These are phyloP conservation scores for Xylaria sp. DNA, from an alignment of 2,329 filamentous ascomycete species.

Conservation along the genomic window DNA sequence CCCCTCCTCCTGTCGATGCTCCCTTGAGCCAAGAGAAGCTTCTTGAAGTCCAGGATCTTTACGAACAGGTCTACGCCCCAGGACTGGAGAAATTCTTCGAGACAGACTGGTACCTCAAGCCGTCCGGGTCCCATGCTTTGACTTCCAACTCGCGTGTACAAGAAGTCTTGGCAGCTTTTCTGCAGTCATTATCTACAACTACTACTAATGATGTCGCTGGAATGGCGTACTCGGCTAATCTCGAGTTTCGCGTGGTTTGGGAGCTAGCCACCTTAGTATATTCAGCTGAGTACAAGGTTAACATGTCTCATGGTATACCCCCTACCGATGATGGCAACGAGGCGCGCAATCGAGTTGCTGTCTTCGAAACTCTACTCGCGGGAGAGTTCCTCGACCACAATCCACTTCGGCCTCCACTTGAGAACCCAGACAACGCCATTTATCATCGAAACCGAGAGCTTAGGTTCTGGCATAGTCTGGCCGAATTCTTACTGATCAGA, in stretches of 20 bases:
- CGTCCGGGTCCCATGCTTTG: slow-evolving; percentile 58
- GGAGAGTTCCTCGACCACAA: slow-evolving; percentile 73
- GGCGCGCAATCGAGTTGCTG: slow-evolving; percentile 75
- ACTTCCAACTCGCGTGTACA: slow-evolving; percentile 67
- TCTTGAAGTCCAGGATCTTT: slow-evolving; percentile 77
- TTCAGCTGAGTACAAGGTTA: slow-evolving; percentile 52
- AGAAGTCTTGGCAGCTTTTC: slow-evolving; percentile 73
- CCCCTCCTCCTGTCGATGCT: slow-evolving; percentile 66
- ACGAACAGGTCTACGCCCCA: slow-evolving; percentile 78
- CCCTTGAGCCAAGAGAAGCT: slow-evolving; percentile 64
- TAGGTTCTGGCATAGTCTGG: slow-evolving; percentile 85
- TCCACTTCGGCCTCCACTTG: slow-evolving; percentile 63
- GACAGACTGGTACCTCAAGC: slow-evolving; percentile 79
- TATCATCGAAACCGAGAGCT: slow-evolving; percentile 70
- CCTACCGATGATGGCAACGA: slow-evolving; percentile 70
- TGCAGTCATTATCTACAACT: slow-evolving; percentile 64
- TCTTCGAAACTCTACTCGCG: slow-evolving; percentile 81
- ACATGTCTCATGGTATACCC: slow-evolving; percentile 54
- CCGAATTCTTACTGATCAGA: slow-evolving; percentile 72
- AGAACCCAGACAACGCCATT: slow-evolving; percentile 62
- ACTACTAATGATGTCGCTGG: slow-evolving; percentile 62
- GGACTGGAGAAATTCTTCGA: slow-evolving; percentile 83
- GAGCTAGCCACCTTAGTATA: slow-evolving; percentile 64
- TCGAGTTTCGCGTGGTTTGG: slow-evolving; percentile 71
- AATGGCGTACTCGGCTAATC: slow-evolving; percentile 63